phyloP scores from a whole-genome alignment of 1,139 yeast species.

The Spathaspora sp. region DNA sequence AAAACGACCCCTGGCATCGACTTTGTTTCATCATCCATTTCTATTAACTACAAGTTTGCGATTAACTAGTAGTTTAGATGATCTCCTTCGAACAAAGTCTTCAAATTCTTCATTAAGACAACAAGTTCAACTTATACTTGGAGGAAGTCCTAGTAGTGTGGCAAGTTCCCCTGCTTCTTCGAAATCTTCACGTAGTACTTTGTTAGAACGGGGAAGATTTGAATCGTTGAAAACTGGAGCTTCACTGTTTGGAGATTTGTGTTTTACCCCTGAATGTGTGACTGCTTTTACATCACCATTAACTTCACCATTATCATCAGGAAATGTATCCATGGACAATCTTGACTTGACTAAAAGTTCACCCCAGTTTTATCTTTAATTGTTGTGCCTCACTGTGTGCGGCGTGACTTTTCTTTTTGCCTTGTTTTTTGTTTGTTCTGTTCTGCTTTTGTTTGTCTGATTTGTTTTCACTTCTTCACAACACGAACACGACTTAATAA shows the following conservation, averaged over 20 bases:
- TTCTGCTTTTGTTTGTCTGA: too few relatives aligned
- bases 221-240: constrained; percentile 13
- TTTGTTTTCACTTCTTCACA: too few relatives aligned
- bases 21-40: constrained; percentile 52
- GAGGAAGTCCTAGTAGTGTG: background rate
- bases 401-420: background rate
- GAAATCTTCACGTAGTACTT: background rate
- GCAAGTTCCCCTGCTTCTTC: background rate
- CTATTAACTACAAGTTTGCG: constrained; percentile 1
- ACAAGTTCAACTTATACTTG: background rate
- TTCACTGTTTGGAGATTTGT: constrained; percentile 29
- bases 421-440: background rate
- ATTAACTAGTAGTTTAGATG: background rate
- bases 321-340: background rate
- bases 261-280: constrained; percentile 30
- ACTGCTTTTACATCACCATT: constrained; percentile 30
- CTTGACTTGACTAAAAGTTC: background rate
- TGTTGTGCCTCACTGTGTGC: background rate
- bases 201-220: constrained; percentile 7
- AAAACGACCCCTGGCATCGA: constrained; percentile 47
- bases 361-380: background rate
- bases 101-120: background rate
- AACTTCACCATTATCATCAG: constrained; percentile 7
- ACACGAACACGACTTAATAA: background rate
- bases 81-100: background rate